phyloP scores from a whole-genome alignment of 2,329 filamentous ascomycete species.

The Botrytis pseudocinerea region DNA sequence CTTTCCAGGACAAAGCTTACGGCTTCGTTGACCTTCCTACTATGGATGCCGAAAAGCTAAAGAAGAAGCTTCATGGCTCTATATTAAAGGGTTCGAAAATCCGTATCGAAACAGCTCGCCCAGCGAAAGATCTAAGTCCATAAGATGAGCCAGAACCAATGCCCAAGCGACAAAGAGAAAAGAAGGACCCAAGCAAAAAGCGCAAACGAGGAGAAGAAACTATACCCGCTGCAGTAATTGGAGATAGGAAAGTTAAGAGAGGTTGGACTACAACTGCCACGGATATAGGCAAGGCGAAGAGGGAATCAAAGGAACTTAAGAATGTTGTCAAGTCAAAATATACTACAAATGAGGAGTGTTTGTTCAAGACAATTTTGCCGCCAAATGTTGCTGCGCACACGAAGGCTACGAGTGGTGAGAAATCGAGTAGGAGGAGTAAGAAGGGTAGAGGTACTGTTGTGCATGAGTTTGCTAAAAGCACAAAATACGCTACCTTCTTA shows the following conservation, averaged over 20 bases:
- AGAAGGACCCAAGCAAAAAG: conserved; percentile 48
- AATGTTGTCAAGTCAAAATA: conserved; percentile 71
- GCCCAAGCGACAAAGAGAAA: conserved; percentile 45
- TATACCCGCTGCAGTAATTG: conserved; percentile 70
- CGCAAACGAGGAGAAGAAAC: conserved; percentile 51
- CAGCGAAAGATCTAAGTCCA: conserved; percentile 49
- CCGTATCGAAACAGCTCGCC: conserved; percentile 76
- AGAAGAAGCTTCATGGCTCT: conserved; percentile 85
- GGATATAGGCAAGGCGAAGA: conserved; percentile 51
- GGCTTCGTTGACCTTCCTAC: conserved; percentile 83
- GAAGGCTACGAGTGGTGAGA: conserved; percentile 43
- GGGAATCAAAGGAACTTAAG: conserved; percentile 57
- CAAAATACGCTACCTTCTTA: conserved; percentile 79
- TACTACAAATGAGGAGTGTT: conserved; percentile 75
- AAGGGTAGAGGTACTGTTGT: conserved; percentile 63
- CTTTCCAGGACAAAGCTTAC: conserved; percentile 87
- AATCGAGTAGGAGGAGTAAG: conserved; percentile 56
- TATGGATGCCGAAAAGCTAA: conserved; percentile 84
- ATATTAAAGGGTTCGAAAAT: conserved; percentile 84
- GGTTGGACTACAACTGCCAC: conserved; percentile 53
- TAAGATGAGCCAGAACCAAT: conserved; percentile 42
- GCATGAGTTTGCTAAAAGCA: conserved; percentile 87
- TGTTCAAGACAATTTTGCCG: conserved; percentile 81
- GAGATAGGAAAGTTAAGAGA: conserved; percentile 47
- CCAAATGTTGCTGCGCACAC: conserved; percentile 49